Evolutionary conservation across 768 basidiomycete genomes (phyloP).

Genomic region (Leccinellum luteum): DNA sequence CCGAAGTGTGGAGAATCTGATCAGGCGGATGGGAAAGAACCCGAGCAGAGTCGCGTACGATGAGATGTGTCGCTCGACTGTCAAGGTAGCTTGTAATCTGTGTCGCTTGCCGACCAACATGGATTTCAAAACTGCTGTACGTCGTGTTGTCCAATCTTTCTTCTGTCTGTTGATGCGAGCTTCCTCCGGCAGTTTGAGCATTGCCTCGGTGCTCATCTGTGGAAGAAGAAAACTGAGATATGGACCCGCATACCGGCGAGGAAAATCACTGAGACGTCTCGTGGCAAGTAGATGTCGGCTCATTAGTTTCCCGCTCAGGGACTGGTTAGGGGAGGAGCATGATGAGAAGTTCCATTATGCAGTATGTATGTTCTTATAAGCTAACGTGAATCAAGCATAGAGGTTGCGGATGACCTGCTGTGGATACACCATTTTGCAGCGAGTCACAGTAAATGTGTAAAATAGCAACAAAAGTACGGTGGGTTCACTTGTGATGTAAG

Average conservation of each 20-base stretch:
- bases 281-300: not conserved
- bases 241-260: conserved; percentile 5
- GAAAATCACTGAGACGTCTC: not conserved
- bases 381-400: conserved; percentile 5
- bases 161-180: not conserved
- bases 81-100: conserved; percentile 7
- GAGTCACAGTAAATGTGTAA: conserved; percentile 2
- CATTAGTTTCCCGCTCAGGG: not conserved
- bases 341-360: not conserved
- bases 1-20: conserved; percentile 8
- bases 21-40: conserved; percentile 9
- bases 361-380: conserved; percentile 11
- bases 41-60: not conserved
- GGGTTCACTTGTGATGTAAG: conserved; percentile 5
- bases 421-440: conserved; percentile 16
- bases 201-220: not conserved
- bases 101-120: conserved; percentile 2
- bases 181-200: conserved; percentile 6
- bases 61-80: not conserved
- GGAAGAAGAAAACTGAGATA: not conserved
- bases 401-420: conserved; percentile 2
- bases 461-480: conserved; percentile 7
- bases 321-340: not conserved
- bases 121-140: conserved; percentile 6
- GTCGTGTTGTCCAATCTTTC: not conserved